Evolutionary conservation across 2,329 filamentous ascomycete species (phyloP).

Genomic region (Nemania bipapillata): DNA sequence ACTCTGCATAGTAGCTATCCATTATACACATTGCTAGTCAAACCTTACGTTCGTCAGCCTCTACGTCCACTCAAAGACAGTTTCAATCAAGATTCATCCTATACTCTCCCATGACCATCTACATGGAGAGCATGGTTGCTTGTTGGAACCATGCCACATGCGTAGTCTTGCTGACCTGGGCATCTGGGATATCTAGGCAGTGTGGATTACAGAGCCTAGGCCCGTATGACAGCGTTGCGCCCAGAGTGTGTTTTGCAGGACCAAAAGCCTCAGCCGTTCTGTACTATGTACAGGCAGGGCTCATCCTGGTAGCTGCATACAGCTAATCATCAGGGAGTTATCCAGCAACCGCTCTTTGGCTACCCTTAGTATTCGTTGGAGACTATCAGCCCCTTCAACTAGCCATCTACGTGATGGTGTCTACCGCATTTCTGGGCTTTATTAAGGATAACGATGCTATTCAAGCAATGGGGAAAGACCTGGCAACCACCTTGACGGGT

Average conservation of each 20-base stretch:
- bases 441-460: too few relatives aligned
- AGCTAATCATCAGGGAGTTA: constrained; percentile 24
- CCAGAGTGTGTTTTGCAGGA: constrained; percentile 21
- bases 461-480: too few relatives aligned
- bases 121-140: constrained; percentile 6
- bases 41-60: neutral
- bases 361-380: constrained; percentile 7
- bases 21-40: neutral
- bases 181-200: constrained; percentile 15
- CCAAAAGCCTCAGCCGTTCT: constrained; percentile 33
- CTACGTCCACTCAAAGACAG: neutral
- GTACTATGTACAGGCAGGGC: constrained; percentile 7
- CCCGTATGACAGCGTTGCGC: constrained; percentile 31
- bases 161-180: constrained; percentile 22
- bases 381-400: constrained; percentile 10
- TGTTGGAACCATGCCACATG: constrained; percentile 26
- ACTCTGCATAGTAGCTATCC: too few relatives aligned
- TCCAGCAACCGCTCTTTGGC: neutral
- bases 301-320: constrained; percentile 31
- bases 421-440: too few relatives aligned
- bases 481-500: too few relatives aligned
- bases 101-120: neutral
- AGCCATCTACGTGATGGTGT: neutral
- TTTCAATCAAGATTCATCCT: neutral
- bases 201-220: constrained; percentile 19